A percentile compares a stretch with the other conserved stretches of the same genome.
Evolutionary conservation across 352 stramenopile genomes (phyloP).

Genomic region (Globisporangium camurandrum): DNA sequence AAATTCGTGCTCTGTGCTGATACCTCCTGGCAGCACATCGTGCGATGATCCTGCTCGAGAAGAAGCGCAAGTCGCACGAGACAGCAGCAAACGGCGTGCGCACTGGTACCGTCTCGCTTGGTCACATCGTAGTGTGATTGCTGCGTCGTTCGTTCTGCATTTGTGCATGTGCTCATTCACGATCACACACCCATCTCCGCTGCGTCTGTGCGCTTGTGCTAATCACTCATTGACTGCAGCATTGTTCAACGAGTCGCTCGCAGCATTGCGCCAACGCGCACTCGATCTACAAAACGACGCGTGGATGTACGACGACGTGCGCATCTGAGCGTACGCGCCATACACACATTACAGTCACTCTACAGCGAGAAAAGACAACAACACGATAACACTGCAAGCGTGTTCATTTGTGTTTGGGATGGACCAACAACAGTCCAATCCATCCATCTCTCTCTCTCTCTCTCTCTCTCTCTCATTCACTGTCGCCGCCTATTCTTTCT

Average conservation of each 20-base stretch:
- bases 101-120: slow-evolving; percentile 30
- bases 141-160: no score
- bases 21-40: slow-evolving; percentile 17
- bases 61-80: slow-evolving; percentile 43
- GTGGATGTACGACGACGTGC: slow-evolving; percentile 70
- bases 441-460: no score
- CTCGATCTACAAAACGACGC: slow-evolving; percentile 56
- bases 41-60: slow-evolving; percentile 43
- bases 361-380: neutral
- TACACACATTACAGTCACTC: neutral
- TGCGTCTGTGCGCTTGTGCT: no score
- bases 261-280: slow-evolving; percentile 39
- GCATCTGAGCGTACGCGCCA: slow-evolving; percentile 37
- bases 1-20: neutral
- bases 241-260: slow-evolving; percentile 49
- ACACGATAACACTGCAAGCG: neutral
- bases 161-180: neutral
- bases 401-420: neutral
- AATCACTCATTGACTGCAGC: slow-evolving; percentile 15
- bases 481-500: neutral
- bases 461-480: no score
- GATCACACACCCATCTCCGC: neutral
- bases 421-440: no score
- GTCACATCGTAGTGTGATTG: no score
- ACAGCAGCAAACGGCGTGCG: slow-evolving; percentile 36